These are phyloP conservation scores for Passiflora organensis DNA, from an alignment of 345 rosid species.

Conservation along the genomic window DNA sequence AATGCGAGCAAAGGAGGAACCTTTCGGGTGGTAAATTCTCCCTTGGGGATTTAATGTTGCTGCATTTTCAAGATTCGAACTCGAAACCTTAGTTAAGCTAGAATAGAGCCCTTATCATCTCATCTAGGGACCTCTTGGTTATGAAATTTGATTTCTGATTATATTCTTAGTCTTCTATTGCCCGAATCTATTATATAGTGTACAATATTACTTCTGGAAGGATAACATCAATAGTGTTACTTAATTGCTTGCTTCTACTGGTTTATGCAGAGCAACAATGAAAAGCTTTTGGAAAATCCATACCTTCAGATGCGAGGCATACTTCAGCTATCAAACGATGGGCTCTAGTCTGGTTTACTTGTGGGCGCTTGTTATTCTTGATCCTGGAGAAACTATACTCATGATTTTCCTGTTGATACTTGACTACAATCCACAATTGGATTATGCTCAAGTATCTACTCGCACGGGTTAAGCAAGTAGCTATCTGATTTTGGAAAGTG, in stretches of 20 bases:
- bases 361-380: background rate
- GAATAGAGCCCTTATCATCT: too few relatives aligned
- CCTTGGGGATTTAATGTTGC: too few relatives aligned
- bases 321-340: constrained; percentile 56
- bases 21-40: too few relatives aligned
- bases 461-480: background rate
- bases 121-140: too few relatives aligned
- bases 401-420: background rate
- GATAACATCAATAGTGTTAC: constrained; percentile 3
- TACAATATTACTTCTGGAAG: background rate
- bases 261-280: constrained; percentile 82
- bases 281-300: constrained; percentile 90
- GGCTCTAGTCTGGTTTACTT: constrained; percentile 8
- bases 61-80: too few relatives aligned
- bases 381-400: background rate
- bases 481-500: constrained; percentile 1
- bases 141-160: background rate
- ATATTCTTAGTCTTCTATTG: background rate
- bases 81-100: too few relatives aligned
- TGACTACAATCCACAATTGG: background rate
- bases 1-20: too few relatives aligned
- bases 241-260: constrained; percentile 10
- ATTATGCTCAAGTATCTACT: background rate
- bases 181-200: background rate
- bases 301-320: constrained; percentile 98